phyloP scores from a whole-genome alignment of 1,139 yeast species.

The Saccharomyces pastorianus region DNA sequence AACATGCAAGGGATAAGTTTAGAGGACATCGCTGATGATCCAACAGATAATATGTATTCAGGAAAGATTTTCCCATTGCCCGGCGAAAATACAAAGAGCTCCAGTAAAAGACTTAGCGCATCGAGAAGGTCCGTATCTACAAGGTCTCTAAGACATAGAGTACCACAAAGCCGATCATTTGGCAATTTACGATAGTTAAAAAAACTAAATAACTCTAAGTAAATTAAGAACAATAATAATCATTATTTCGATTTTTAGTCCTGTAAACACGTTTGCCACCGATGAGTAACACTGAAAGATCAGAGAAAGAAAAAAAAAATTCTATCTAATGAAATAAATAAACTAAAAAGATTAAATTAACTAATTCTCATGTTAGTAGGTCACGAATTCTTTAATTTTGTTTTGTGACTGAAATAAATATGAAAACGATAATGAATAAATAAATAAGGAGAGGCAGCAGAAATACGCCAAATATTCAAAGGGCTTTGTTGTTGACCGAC shows the following conservation, averaged over 20 bases:
- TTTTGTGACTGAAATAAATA: neutral
- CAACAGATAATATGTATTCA: slow-evolving; percentile 18
- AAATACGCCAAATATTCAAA: neutral
- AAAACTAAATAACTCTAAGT: neutral
- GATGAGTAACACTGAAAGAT: slow-evolving; percentile 1
- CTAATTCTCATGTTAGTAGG: neutral
- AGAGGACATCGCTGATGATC: slow-evolving; percentile 31
- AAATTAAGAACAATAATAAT: neutral
- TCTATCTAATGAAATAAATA: neutral
- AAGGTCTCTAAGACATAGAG: slow-evolving; percentile 2
- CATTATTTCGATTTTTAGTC: neutral
- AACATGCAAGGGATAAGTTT: slow-evolving; percentile 53
- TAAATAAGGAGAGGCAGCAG: neutral
- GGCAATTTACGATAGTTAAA: neutral
- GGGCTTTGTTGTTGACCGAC: slow-evolving; percentile 23
- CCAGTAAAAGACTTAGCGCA: slow-evolving; percentile 6
- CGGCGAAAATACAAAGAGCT: slow-evolving; percentile 15
- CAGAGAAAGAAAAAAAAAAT: neutral
- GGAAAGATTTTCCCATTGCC: slow-evolving; percentile 23
- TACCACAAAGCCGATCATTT: slow-evolving; percentile 2
- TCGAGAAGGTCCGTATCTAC: slow-evolving; percentile 1
- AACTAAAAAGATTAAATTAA: neutral
- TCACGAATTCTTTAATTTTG: neutral
- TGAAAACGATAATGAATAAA: slow-evolving; percentile 6
- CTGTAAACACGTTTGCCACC: neutral